Conservation (phyloP, 2,329 filamentous ascomycete species). For the Nothophoma quercina region DNA sequence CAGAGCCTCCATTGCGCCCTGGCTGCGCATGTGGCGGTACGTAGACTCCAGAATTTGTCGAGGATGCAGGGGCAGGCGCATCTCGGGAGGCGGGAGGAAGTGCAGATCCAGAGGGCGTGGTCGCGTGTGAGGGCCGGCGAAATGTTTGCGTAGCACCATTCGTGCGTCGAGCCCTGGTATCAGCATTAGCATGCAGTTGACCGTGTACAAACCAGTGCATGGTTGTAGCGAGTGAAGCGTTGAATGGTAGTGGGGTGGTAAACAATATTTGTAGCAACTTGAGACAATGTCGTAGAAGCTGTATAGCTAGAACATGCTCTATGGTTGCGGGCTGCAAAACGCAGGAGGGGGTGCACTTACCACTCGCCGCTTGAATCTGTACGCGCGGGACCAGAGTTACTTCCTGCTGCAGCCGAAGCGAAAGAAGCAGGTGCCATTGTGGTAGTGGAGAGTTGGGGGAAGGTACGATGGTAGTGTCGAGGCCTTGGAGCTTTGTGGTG, state of each 20-base stretch:
- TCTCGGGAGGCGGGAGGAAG: constrained; percentile 44
- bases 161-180: constrained; percentile 66
- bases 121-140: constrained; percentile 68
- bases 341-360: constrained; percentile 46
- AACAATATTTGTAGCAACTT: constrained; percentile 20
- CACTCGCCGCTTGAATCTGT: constrained; percentile 55
- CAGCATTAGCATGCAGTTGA: constrained; percentile 24
- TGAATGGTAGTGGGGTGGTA: not conserved
- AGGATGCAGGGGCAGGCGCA: constrained; percentile 34
- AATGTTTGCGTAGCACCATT: constrained; percentile 74
- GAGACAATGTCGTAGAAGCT: constrained; percentile 24
- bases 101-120: constrained; percentile 56
- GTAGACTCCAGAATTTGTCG: constrained; percentile 60
- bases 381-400: constrained; percentile 51
- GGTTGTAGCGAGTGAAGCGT: constrained; percentile 18
- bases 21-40: constrained; percentile 68
- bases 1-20: constrained; percentile 64
- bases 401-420: constrained; percentile 59
- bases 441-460: constrained; percentile 24
- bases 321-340: constrained; percentile 17
- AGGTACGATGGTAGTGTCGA: constrained; percentile 34
- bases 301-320: constrained; percentile 7
- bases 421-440: constrained; percentile 60
- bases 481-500: constrained; percentile 33
- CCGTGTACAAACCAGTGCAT: constrained; percentile 11